Base-by-base conservation (phyloP, 129 eudicot species). In the Ambrosia trifida region DNA sequence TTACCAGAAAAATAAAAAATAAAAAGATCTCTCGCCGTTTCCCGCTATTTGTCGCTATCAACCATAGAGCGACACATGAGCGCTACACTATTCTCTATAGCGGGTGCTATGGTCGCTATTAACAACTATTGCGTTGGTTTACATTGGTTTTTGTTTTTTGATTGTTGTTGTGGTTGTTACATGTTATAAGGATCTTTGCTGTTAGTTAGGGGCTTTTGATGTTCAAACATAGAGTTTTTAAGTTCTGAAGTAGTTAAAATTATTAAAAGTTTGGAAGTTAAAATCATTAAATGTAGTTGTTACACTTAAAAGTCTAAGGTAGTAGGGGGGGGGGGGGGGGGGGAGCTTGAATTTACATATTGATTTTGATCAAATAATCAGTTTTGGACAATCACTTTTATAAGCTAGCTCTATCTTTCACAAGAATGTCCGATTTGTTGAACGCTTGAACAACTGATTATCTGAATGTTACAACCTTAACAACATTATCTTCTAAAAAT, bases 291-390 rank as follows among this genome's bases (percentile, higher is more conserved):
- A 63, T 50, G 53, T 64, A 8, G 28, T 49, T 8, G 16, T 19
- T 73, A 62, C 24, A 32, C 7, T 40, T 62, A 50, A 18, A 32
- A 35, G 62, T 49, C 30, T 51, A 69, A 38, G 61, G 28, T 8
- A n/a, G n/a, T n/a, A n/a, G n/a, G n/a, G n/a, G n/a, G n/a, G n/a
- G n/a, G n/a, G n/a, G n/a, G n/a, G n/a, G n/a, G n/a, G n/a, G n/a
- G n/a, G n/a, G n/a, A n/a, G n/a, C n/a, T n/a, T n/a, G n/a, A n/a
- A n/a, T n/a, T n/a, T n/a, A n/a, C n/a, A n/a, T n/a, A n/a, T n/a
- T n/a, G n/a, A n/a, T n/a, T n/a, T n/a, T n/a, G n/a, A n/a, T n/a
- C n/a, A n/a, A n/a, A n/a, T n/a, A n/a, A n/a, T n/a, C n/a, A n/a
- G n/a, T n/a, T n/a, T n/a, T n/a, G n/a, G n/a, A n/a, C 28, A 51